Percentiles rank a stretch among this genome's conserved stretches.
Evolutionary conservation across 352 stramenopile species (phyloP).

Genomic region (Phytopythium kandeliae): DNA sequence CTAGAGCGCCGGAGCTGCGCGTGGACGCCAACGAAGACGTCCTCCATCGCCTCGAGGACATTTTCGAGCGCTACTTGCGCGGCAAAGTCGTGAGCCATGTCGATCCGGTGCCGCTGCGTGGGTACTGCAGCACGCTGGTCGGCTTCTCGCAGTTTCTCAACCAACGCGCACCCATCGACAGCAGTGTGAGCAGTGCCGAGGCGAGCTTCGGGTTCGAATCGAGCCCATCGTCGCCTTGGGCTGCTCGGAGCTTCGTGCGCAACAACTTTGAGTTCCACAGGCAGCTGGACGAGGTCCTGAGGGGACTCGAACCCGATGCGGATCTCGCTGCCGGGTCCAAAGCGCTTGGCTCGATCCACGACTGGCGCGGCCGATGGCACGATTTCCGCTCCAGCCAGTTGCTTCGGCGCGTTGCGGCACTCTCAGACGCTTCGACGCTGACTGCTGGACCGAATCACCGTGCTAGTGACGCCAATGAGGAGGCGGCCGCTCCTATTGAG

Average conservation of each 20-base stretch:
- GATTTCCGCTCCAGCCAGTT: slow-evolving; percentile 3
- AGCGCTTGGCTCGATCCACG: neutral
- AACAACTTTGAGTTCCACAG: slow-evolving; percentile 6
- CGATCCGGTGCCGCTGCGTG: neutral
- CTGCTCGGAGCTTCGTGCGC: neutral
- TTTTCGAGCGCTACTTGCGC: neutral
- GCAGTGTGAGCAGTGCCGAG: neutral
- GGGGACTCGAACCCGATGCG: too few relatives aligned
- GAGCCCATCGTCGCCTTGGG: neutral
- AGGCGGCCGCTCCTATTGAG: neutral
- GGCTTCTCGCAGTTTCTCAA: slow-evolving; percentile 1
- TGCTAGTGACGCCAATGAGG: neutral
- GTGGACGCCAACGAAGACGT: neutral
- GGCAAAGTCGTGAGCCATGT: neutral
- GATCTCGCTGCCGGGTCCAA: neutral
- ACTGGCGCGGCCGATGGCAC: slow-evolving; percentile 1
- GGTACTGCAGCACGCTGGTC: neutral
- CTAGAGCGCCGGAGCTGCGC: neutral
- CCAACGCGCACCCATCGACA: neutral
- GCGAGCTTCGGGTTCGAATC: neutral
- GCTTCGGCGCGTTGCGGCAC: neutral
- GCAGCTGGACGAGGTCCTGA: neutral
- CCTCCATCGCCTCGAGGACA: neutral
- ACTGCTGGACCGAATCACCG: neutral
- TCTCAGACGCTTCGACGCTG: neutral